These are phyloP conservation scores for Anthostomella pinea DNA, from an alignment of 2,329 filamentous ascomycete genomes.

Conservation along the genomic window DNA sequence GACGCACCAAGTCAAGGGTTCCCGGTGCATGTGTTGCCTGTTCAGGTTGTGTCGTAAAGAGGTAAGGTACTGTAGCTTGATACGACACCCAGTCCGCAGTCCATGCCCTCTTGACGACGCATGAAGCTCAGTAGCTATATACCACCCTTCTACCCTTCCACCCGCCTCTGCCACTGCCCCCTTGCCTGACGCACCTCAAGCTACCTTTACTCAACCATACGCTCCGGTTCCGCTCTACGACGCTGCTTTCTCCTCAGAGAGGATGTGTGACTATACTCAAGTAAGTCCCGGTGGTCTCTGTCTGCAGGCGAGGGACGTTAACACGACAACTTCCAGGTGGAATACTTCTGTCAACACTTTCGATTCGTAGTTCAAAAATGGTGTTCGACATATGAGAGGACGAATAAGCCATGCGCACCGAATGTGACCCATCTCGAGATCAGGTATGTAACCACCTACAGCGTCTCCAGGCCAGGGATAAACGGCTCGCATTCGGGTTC, in stretches of 20 bases:
- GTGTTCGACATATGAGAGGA: conserved; percentile 33
- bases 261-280: conserved; percentile 35
- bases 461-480: too few relatives aligned
- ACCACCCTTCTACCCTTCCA: conserved; percentile 17
- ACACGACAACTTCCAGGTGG: conserved; percentile 21
- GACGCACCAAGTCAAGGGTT: conserved; percentile 21
- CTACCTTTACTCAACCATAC: too few relatives aligned
- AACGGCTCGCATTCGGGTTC: too few relatives aligned
- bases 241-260: conserved; percentile 1
- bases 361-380: conserved; percentile 33
- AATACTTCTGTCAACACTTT: conserved; percentile 33
- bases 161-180: too few relatives aligned
- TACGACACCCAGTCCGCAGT: too few relatives aligned
- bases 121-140: conserved; percentile 22
- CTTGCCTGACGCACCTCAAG: too few relatives aligned
- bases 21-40: conserved; percentile 16
- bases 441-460: conserved; percentile 30
- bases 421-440: conserved; percentile 32
- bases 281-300: conserved; percentile 16
- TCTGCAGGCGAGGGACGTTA: not conserved
- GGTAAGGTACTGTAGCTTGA: conserved; percentile 18
- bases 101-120: conserved; percentile 15
- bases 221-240: not conserved
- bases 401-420: conserved; percentile 30
- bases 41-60: conserved; percentile 16